A percentile compares a stretch with the other conserved stretches of the same genome.
Conservation (phyloP, 306 rosid genomes). For the Prinsepia uniflora region DNA sequence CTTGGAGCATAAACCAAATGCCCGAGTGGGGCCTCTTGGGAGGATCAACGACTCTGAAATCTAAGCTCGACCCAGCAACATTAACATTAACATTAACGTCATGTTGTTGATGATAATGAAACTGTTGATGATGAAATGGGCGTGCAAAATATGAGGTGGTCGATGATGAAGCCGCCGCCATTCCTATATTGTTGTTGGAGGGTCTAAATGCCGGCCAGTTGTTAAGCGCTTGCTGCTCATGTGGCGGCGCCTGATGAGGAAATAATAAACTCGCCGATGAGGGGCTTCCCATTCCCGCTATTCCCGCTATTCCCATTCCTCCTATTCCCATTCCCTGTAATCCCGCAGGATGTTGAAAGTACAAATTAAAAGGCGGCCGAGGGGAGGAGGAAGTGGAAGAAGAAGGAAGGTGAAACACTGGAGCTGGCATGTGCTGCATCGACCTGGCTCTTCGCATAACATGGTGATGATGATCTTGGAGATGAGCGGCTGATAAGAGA, state of each 20-base stretch:
- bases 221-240: too few relatives aligned
- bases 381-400: background rate
- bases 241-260: conserved; percentile 35
- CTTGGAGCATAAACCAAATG: conserved; percentile 91
- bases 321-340: too few relatives aligned
- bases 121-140: conserved; percentile 41
- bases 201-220: conserved; percentile 65
- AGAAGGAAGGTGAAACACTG: conserved; percentile 8
- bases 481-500: conserved; percentile 35
- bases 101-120: too few relatives aligned
- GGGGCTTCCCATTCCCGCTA: conserved; percentile 27
- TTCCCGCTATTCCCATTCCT: too few relatives aligned
- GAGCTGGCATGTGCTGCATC: background rate
- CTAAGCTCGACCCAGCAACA: conserved; percentile 59
- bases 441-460: background rate
- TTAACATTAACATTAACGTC: conserved; percentile 9
- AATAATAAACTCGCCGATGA: conserved; percentile 10
- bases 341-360: background rate
- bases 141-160: conserved; percentile 35
- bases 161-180: conserved; percentile 36
- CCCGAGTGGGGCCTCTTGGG: conserved; percentile 89
- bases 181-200: conserved; percentile 26
- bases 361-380: background rate
- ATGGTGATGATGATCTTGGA: background rate
- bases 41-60: conserved; percentile 69